Evolutionary conservation across 192 early-diverging fungal species (phyloP), one percentile per base, ranked within the genome.

Genomic region (Umbelopsis sp.): DNA sequence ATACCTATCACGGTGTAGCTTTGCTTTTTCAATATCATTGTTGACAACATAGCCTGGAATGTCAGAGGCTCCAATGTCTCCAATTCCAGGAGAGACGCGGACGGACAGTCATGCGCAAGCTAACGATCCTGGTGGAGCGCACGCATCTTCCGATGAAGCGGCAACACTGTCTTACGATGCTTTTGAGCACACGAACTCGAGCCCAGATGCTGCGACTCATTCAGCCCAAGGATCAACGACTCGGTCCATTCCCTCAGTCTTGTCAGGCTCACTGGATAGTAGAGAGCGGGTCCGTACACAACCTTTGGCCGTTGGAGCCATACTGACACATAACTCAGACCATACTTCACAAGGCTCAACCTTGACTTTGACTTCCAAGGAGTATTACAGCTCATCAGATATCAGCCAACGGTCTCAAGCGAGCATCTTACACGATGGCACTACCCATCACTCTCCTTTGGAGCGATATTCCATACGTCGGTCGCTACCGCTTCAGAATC

Each of bases 341-440:
- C 55, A 61, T 16, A 61, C 33, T 35, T 61, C 55, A 1, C 55
- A 61, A 35, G 55, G 55, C 13, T 61, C 55, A 13, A 61, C 55
- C 1, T 30, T 61, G 11, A 61, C 55, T 1, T 11, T 30, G 0
- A 61, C 55, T 16, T 61, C 55, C 30, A 61, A 61, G 18, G 55
- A 61, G 33, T 61, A 61, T n/a, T 25, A 27, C 13, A 61, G 55
- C 30, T 61, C 55, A 12, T 61, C 55, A 11, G 55, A 61, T 61
- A 61, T 61, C 55, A 61, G 55, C 30, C 55, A 61, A 35, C 21
- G 55, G 0, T 35, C 55, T 11, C 55, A 61, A 61, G 55, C 55
- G 33, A 61, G 55, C 18, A 35, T 61, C 12, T 61, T 61, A 35
- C 55, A 61, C 13, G 33, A 61, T 61, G 15, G 12, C 27, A 61